Evolutionary conservation across 768 basidiomycete genomes (phyloP), one percentile per base, ranked within the genome.

Genomic region (button mushroom (Agaricus bisporus)): DNA sequence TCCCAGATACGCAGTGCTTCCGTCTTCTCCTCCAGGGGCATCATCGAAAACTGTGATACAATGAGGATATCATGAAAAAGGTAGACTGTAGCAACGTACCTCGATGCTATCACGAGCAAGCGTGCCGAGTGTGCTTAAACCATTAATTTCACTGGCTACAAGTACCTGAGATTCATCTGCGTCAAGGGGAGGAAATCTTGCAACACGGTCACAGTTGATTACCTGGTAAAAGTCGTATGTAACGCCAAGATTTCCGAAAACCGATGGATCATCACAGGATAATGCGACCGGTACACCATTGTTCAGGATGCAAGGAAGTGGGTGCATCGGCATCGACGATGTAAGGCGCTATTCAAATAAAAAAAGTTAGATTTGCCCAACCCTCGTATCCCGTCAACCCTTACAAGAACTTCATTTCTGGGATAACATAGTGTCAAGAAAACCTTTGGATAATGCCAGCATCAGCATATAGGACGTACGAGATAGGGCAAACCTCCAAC

Each of bases 271-370:
- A 59, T 91, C 89, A 6, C 83, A 87, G 61, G 76, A 79, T 2
- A 91, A 72, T 1, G 79, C 81, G 9, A 91, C 81, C 3, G 84
- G 82, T 6, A 90, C 75, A 1, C 87, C 86, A 54, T 86, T 74
- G 63, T 86, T 90, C 48, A 90, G 63, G 22, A 88, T 61, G n/a
- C 78, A 71, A 0, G 86, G 85, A 25, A 91, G 71, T 1, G 86
- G 87, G 63, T 91, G 88, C 77, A 81, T 84, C 2, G 83, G 83
- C 81, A 90, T 90, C 2, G 87, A 88, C 6, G 86, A 81, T 2
- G 87, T 85, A 46, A 88, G 70, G 8, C 87, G 81, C 85, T 88
- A 59, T 50, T 10, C n/a, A 51, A 20, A 38, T 17, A 32, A 11
- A 6, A 5, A 29, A 32, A 4, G 4, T 32, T 11, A 32, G 32